phyloP scores from a whole-genome alignment of 2,329 filamentous ascomycete species.

The Pyrenochaeta sp. region DNA sequence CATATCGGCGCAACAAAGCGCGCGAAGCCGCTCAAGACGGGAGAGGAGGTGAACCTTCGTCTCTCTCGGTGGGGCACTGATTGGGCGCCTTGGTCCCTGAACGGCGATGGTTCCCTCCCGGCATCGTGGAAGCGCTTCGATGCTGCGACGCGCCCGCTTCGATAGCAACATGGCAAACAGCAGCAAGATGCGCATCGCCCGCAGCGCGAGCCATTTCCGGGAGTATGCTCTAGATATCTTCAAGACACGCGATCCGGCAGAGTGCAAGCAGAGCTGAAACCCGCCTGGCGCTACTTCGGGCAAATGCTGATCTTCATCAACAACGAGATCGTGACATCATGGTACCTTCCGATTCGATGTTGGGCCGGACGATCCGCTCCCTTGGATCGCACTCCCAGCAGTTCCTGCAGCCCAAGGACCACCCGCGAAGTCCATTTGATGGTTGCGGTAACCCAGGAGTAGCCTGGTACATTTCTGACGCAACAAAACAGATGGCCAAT shows the following conservation, averaged over 20 bases:
- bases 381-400: background rate
- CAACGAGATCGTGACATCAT: constrained; percentile 2
- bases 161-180: background rate
- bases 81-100: background rate
- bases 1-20: constrained; percentile 5
- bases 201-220: background rate
- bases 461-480: background rate
- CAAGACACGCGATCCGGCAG: too few species aligned
- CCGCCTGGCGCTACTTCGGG: background rate
- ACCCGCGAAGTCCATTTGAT: background rate
- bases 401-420: background rate
- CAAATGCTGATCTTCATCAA: constrained; percentile 16
- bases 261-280: background rate
- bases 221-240: background rate
- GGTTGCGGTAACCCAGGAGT: background rate
- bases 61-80: constrained; percentile 6
- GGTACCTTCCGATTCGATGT: background rate
- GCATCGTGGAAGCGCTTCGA: background rate
- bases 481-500: background rate
- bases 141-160: background rate
- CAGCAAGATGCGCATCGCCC: background rate
- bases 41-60: constrained; percentile 9
- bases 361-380: constrained; percentile 6
- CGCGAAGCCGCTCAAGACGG: constrained; percentile 1
- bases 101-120: background rate